These are phyloP conservation scores for Pseudogymnoascus verrucosus DNA, from an alignment of 2,329 filamentous ascomycete species.

Conservation along the genomic window DNA sequence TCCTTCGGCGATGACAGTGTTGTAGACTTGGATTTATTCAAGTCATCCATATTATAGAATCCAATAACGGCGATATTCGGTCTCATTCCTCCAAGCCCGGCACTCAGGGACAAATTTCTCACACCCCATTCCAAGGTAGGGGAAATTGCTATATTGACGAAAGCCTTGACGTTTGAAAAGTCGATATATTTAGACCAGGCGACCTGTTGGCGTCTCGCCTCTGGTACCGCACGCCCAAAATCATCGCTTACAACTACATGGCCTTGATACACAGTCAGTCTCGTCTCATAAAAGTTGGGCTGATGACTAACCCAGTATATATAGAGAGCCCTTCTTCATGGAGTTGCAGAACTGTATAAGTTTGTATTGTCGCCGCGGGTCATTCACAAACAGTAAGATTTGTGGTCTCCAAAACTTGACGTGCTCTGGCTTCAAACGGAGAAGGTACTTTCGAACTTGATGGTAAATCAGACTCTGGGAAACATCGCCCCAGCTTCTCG, in stretches of 20 bases:
- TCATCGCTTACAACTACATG: constrained; percentile 83
- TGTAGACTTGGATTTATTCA: constrained; percentile 44
- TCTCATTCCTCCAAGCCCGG: constrained; percentile 78
- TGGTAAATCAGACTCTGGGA: constrained; percentile 83
- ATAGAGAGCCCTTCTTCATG: constrained; percentile 77
- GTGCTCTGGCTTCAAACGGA: constrained; percentile 77
- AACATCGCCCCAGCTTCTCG: constrained; percentile 85
- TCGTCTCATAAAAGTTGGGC: background rate
- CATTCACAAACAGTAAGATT: constrained; percentile 75
- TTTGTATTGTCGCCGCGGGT: constrained; percentile 71
- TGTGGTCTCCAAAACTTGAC: constrained; percentile 93
- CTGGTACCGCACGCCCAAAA: constrained; percentile 69
- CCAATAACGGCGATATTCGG: constrained; percentile 80
- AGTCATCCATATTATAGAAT: constrained; percentile 72
- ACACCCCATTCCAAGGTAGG: constrained; percentile 79
- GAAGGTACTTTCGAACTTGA: constrained; percentile 79
- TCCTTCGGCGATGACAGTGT: constrained; percentile 19
- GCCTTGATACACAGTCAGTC: constrained; percentile 50
- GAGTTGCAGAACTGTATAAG: constrained; percentile 89
- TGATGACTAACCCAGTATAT: constrained; percentile 30
- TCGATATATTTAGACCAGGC: constrained; percentile 85
- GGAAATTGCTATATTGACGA: constrained; percentile 78
- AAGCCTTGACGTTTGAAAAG: constrained; percentile 78
- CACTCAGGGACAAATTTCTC: constrained; percentile 71
- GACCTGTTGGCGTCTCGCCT: constrained; percentile 71